Evolutionary conservation across 257 asterid species (phyloP).

Genomic region (Ilex asprella): DNA sequence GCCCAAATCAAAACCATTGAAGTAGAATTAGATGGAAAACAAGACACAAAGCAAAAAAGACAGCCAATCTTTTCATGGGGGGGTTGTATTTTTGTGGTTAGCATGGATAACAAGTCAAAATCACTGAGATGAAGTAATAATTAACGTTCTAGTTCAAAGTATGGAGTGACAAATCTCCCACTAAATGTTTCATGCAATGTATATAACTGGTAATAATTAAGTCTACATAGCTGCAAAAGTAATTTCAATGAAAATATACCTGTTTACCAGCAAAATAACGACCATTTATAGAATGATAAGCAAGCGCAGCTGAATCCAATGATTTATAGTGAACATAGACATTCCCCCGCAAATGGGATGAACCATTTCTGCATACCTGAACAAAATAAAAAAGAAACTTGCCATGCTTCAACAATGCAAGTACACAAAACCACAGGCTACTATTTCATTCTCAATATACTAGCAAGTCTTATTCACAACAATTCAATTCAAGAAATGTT

Average conservation of each 20-base stretch:
- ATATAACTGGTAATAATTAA: too few species aligned
- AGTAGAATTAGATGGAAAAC: too few species aligned
- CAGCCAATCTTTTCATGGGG: too few species aligned
- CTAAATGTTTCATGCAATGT: too few species aligned
- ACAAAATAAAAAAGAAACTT: constrained; percentile 15
- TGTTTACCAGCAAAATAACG: constrained; percentile 94
- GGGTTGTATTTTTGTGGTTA: too few species aligned
- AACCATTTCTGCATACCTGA: constrained; percentile 89
- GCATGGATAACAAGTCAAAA: too few species aligned
- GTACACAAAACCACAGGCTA: constrained; percentile 11
- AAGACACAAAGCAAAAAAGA: too few species aligned
- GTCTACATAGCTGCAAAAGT: neutral
- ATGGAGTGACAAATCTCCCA: neutral
- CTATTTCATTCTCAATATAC: constrained; percentile 1
- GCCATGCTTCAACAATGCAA: constrained; percentile 16
- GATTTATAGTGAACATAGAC: constrained; percentile 77
- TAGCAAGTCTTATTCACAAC: too few species aligned
- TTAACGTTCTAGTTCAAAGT: neutral
- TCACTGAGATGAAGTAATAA: too few species aligned
- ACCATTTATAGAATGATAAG: constrained; percentile 67
- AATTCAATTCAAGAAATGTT: too few species aligned
- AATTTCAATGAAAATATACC: constrained; percentile 35
- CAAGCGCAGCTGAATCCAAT: constrained; percentile 77
- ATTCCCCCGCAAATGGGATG: constrained; percentile 88
- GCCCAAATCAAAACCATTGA: too few species aligned